Base-by-base conservation (phyloP, 2,329 filamentous ascomycete genomes). In the Daldinia eschscholtzii region DNA sequence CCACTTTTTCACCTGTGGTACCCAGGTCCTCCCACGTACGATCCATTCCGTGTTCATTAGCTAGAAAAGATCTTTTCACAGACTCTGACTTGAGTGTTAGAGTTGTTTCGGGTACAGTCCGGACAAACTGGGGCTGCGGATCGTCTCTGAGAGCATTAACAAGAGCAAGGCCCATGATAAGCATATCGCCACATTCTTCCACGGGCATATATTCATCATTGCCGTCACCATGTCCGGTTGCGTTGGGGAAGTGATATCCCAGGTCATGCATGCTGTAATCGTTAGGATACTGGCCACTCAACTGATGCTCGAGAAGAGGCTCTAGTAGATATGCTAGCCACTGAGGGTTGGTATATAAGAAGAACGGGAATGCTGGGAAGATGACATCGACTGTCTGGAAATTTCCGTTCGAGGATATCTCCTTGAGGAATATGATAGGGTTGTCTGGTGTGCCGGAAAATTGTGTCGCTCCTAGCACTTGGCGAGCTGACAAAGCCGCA, bases 311-410 rank as follows among this genome's bases (percentile, higher is more conserved):
- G 59, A 96, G 86, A 26, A 95, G 83, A 5, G 93, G 93, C 78
- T 95, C 92, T 4, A 96, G 83, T 2, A 95, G 83, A 75, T 94
- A 94, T 1, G 89, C 91, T 64, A 94, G 82, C 92, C 92, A 95
- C 65, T 88, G 85, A 2, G 93, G 93, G 73, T 94, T 94, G 18
- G 92, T 94, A 77, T 95, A 96, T 20, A 95, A 79, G 83, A 95
- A 95, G 84, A 95, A 96, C 0, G 93, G 92, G 80, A 93, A 94
- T 0, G 92, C 87, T 0, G 93, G 93, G 82, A 94, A 96, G 74
- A 97, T 95, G 64, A 97, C 92, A 81, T 95, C 92, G 10, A 96
- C 91, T 0, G 93, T 96, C 77, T 96, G 93, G 79, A 90, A 90
- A 75, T 97, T 95, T 3, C 93, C 93, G 74, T 95, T 92, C 2